Evolutionary conservation across 345 rosid genomes (phyloP), one percentile per base, ranked within the genome.

Genomic region (Punica granatum): DNA sequence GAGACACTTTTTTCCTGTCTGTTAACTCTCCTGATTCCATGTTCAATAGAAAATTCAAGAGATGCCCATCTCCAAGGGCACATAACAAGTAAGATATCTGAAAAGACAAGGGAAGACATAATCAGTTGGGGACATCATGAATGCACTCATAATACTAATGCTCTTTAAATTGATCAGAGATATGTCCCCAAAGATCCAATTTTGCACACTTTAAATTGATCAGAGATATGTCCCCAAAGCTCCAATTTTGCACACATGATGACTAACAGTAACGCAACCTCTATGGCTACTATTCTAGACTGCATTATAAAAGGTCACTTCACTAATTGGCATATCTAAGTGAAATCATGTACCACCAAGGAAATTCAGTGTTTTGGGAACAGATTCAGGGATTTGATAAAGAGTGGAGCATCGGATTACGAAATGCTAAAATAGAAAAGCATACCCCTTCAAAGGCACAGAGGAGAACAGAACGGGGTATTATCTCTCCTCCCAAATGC

Each of bases 51-150:
- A 90, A 90, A 79, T 84, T 93, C 68, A 93, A 74, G 63, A 93
- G 94, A 81, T 90, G 96, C 33, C 98, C 97, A 75, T 93, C 98
- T 81, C 98, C 96, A 68, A 93, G 97, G 65, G 94, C 97, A 77
- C 98, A 93, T 69, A 93, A 79, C 84, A 93, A 81, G 88, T 90
- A 93, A 31, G 90, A 83, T 71, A 86, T 90, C 97, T 93, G 83
- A 58, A 74, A 36, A 67, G 71, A n/a, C 53, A 54, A n/a, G 19
- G 53, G 30, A 32, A 67, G 61, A 56, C 18, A 26, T 15, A 30
- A 56, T 56, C 18, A 56, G 61, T 10, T 15, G 4, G n/a, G 56
- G 3, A 14, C 15, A 44, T 44, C 18, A 44, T 44, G 49, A 44
- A 11, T 44, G 9, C 19, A 37, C 21, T 44, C 13, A 44, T 13